Evolutionary conservation across 129 eudicot genomes (phyloP), one percentile per base, ranked within the genome.

Genomic region (Pseudognaphalium luteoalbum): DNA sequence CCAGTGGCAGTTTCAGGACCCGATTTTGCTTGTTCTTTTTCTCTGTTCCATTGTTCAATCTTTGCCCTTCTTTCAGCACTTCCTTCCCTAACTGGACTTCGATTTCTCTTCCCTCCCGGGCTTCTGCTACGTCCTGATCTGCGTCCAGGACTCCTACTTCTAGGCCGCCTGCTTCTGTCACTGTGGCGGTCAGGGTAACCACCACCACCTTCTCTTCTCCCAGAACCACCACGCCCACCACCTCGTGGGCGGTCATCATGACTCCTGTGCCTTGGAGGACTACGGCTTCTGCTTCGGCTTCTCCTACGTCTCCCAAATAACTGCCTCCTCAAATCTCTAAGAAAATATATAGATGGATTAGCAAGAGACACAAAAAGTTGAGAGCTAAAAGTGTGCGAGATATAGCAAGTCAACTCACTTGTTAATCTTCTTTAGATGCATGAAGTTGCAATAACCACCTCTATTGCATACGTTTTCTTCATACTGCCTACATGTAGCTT

Each of bases 401-500:
- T 41, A 21, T 68, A 62, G 35, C 54, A 64, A 39, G 66, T 42
- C 15, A 67, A 65, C 72, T 75, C 21, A 95, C 99, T 87, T 89
- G 97, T 88, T 88, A 52, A 95, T 95, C 86, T 89, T 95, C 70
- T 95, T 95, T 63, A 95, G 83, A 85, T 95, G 99, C 99, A 95
- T 95, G 80, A 95, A 91, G 81, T 95, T 95, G 86, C 97, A 94
- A 81, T 94, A 94, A 58, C 99, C 99, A 76, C 99, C 99, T 66
- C 99, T 88, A 69, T 89, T 91, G 83, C 99, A 94, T 61, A 87
- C 96, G 66, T 94, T 89, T 85, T 94, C 99, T 73, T 95, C 99
- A 52, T 95, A 95, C 76, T 95, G 97, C 76, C 97, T 83, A 73
- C 99, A 95, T 9, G 99, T 95, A 59, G 97, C 99, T 79, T 95